Evolutionary conservation across 106 monocot genomes (phyloP), one percentile per base, ranked within the genome.

Genomic region (Phalaenopsis aphrodite): DNA sequence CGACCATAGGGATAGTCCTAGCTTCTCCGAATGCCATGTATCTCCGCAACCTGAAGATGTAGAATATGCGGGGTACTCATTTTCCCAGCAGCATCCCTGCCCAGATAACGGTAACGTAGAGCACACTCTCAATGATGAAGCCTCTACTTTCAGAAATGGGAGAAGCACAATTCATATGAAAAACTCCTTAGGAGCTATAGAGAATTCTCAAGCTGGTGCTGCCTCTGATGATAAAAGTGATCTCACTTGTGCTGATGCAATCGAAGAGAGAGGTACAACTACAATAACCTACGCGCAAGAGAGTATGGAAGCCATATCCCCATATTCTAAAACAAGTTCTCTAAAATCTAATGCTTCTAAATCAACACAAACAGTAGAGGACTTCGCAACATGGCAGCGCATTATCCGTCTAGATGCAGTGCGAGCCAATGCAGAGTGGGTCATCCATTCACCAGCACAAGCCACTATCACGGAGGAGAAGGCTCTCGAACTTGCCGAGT

Each of bases 351-450:
- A 74, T 45, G 42, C 67, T 30, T n/a, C 39, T 55, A 78, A 86
- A 67, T 58, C 72, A 77, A 42, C 75, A 16, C 56, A 19, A 17
- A 79, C 85, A 42, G 75, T 83, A 2, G 96, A 96, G 81, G 90
- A 96, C 69, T 92, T 94, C 66, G 48, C 79, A 12, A 94, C 94
- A 79, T 96, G 96, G 96, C 93, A 90, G 72, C 91, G 92, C 18
- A 96, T 96, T 55, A 96, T 96, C 48, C 94, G 94, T 55, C 64
- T 96, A 41, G 96, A 96, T 81, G 96, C 96, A 12, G 75, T 96
- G 43, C 85, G 96, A 66, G 96, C 96, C 17, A 96, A 94, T 86
- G 91, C 78, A 0, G 96, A 96, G 55, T 96, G 96, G 96, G 76
- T 90, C 17, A 10, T 68, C 38, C 90, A 90, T 80, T 86, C 94